Evolutionary conservation across 441 rosid genomes (phyloP).

Genomic region (Sinapis alba): DNA sequence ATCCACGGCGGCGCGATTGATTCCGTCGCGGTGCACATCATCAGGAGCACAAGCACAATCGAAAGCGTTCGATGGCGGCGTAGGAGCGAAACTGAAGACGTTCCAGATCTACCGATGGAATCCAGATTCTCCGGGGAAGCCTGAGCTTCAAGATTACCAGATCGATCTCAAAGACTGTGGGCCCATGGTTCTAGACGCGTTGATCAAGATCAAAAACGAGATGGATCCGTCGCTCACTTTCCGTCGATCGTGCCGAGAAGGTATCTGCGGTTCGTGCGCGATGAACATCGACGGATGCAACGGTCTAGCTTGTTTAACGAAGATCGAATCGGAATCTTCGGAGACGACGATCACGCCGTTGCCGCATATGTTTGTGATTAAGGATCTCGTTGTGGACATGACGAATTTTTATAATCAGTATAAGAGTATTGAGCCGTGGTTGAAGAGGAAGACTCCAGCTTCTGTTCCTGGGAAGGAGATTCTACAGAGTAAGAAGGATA

Average conservation of each 20-base stretch:
- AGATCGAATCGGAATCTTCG: slow-evolving; percentile 54
- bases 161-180: slow-evolving; percentile 90
- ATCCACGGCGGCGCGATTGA: slow-evolving; percentile 39
- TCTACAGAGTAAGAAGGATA: slow-evolving; percentile 82
- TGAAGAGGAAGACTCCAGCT: slow-evolving; percentile 88
- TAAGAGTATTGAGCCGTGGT: slow-evolving; percentile 99
- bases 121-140: slow-evolving; percentile 79
- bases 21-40: slow-evolving; percentile 51
- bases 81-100: slow-evolving; percentile 50
- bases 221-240: slow-evolving; percentile 91
- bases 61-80: slow-evolving; percentile 36
- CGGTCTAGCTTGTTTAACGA: slow-evolving; percentile 90
- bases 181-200: slow-evolving; percentile 96
- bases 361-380: slow-evolving; percentile 97
- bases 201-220: slow-evolving; percentile 96
- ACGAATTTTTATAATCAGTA: too few relatives aligned
- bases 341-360: slow-evolving; percentile 67
- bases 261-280: slow-evolving; percentile 96
- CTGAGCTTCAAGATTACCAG: slow-evolving; percentile 64
- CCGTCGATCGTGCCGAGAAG: slow-evolving; percentile 96
- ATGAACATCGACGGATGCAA: slow-evolving; percentile 94
- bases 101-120: slow-evolving; percentile 96
- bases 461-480: slow-evolving; percentile 76
- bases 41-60: slow-evolving; percentile 56
- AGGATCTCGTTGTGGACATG: slow-evolving; percentile 96